These are phyloP conservation scores for Aureobasidium pullulans DNA, from an alignment of 2,329 filamentous ascomycete genomes.

Conservation along the genomic window DNA sequence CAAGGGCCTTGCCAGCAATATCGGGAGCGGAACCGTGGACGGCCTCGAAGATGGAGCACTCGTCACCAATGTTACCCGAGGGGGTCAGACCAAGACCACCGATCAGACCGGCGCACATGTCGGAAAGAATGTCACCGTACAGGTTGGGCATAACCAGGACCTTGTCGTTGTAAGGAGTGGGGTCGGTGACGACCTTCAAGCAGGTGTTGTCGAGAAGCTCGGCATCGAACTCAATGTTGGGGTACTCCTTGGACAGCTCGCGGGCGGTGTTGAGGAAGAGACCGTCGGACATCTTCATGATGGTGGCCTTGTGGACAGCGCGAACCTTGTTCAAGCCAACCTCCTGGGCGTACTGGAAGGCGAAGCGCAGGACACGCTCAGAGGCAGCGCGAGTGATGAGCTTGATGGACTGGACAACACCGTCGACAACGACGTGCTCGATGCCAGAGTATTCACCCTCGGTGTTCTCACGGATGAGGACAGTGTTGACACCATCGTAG, in stretches of 20 bases:
- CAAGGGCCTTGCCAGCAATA: slow-evolving; percentile 90
- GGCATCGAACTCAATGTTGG: slow-evolving; percentile 89
- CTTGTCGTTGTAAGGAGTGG: slow-evolving; percentile 96
- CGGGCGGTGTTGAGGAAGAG: slow-evolving; percentile 87
- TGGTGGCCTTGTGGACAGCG: slow-evolving; percentile 98
- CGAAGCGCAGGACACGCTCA: slow-evolving; percentile 92
- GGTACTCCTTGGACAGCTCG: slow-evolving; percentile 90
- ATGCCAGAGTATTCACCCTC: slow-evolving; percentile 99
- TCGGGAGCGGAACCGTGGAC: slow-evolving; percentile 96
- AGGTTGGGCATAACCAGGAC: slow-evolving; percentile 96
- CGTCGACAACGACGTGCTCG: slow-evolving; percentile 95
- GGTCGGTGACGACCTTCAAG: slow-evolving; percentile 97
- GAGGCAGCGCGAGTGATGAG: slow-evolving; percentile 93
- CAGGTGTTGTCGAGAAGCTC: slow-evolving; percentile 99
- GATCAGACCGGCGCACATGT: slow-evolving; percentile 98
- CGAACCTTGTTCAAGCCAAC: slow-evolving; percentile 95
- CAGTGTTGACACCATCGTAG: slow-evolving; percentile 93
- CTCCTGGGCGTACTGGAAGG: slow-evolving; percentile 94
- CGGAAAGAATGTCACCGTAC: slow-evolving; percentile 98
- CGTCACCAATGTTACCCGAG: slow-evolving; percentile 96
- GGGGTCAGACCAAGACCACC: slow-evolving; percentile 95
- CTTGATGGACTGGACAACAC: slow-evolving; percentile 99
- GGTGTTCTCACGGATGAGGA: slow-evolving; percentile 98
- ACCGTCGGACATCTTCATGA: slow-evolving; percentile 99
- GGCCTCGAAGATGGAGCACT: slow-evolving; percentile 99